Evolutionary conservation across 2,329 filamentous ascomycete genomes (phyloP), one percentile per base, ranked within the genome.

Genomic region (Phyllosticta citrichinensis): DNA sequence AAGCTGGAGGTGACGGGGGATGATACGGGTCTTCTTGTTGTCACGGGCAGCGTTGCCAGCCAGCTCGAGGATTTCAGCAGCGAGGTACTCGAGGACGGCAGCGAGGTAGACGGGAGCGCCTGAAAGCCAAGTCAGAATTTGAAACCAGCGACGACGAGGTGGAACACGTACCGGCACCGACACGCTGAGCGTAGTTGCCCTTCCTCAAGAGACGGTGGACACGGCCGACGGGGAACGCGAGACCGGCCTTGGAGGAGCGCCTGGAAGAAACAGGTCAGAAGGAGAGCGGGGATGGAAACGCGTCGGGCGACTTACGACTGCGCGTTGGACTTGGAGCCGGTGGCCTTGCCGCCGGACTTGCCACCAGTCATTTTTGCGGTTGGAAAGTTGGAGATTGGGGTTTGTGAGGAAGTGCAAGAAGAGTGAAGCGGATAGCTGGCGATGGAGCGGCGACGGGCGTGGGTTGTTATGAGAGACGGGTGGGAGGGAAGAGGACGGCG

Each of bases 21-120:
- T 99, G 82, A 99, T 99, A 88, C 94, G 92, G 67, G 93, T 99
- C 89, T 97, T 97, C 90, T 99, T 99, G 87, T 97, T 97, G 82
- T 99, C 94, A 71, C 94, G 93, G 66, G 94, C 94, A 72, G 94
- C 94, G 79, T 99, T 99, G 71, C 94, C 94, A 77, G 94, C 94
- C 81, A 99, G 82, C 81, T 99, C 94, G 74, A 99, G 91, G 71
- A 99, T 97, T 83, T 99, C 94, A 68, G 94, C 94, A 69, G 94
- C 93, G 63, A 99, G 88, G 77, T 99, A 99, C 81, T 99, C 94
- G 56, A 99, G 91, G 61, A 99, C 94, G 61, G 93, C 93, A 67
- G 93, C 93, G 67, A 97, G 88, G 78, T 97, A 97, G 74, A 97
- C 93, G 67, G 93, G 93, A 68, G 93, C 93, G 81, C 83, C 82